phyloP scores from a whole-genome alignment of 495 filamentous ascomycete species.

The Podospora conica region DNA sequence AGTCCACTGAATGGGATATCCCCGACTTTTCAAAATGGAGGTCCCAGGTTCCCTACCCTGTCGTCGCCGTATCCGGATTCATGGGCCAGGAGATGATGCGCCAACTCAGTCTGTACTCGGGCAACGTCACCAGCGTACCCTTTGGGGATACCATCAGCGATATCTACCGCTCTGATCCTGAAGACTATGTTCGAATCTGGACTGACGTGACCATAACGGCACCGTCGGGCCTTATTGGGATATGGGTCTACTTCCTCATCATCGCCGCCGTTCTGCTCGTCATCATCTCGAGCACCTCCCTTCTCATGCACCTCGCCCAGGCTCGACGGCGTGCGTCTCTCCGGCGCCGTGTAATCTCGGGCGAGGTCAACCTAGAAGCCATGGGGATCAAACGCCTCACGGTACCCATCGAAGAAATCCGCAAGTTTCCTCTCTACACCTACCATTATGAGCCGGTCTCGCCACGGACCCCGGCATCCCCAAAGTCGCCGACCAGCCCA shows the following conservation, averaged over 20 bases:
- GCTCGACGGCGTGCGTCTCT: constrained; percentile 57
- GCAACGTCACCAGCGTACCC: constrained; percentile 55
- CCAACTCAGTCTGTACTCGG: constrained; percentile 68
- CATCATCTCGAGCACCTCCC: constrained; percentile 57
- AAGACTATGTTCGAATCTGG: constrained; percentile 49
- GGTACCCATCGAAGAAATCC: constrained; percentile 61
- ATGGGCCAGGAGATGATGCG: constrained; percentile 63
- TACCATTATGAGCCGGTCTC: constrained; percentile 49
- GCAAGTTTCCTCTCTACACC: constrained; percentile 66
- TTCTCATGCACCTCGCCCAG: constrained; percentile 69
- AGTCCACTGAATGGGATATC: constrained; percentile 59
- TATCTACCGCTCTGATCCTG: constrained; percentile 59
- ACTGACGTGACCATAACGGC: constrained; percentile 40
- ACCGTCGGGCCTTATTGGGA: constrained; percentile 40
- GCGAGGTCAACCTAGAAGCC: constrained; percentile 74
- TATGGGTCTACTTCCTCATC: constrained; percentile 81
- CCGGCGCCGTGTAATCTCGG: constrained; percentile 59
- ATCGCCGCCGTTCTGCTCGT: constrained; percentile 67
- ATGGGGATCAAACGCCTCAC: constrained; percentile 70
- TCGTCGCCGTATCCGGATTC: constrained; percentile 73
- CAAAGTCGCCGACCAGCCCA: constrained; percentile 5
- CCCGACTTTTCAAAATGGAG: constrained; percentile 61
- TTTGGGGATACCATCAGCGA: constrained; percentile 50
- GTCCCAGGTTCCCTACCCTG: constrained; percentile 56
- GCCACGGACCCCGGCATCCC: constrained; percentile 16